phyloP scores from a whole-genome alignment of 352 stramenopile species.

The Achlya hypogyna region DNA sequence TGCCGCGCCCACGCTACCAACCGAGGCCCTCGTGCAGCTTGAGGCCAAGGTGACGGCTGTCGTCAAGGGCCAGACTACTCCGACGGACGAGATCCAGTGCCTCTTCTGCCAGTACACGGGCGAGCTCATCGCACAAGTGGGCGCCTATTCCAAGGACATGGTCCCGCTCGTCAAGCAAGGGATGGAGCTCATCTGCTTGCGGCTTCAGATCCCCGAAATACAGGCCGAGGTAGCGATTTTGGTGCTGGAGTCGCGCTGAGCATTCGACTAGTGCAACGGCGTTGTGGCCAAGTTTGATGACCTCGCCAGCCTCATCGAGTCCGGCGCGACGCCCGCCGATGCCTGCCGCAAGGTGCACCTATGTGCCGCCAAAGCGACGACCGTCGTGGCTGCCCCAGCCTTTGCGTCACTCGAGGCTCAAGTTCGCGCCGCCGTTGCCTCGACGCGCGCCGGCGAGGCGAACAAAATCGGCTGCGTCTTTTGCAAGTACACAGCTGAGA shows the following conservation, averaged over 20 bases:
- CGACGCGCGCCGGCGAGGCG: no score
- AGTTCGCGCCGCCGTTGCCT: no score
- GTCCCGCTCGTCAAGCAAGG: constrained; percentile 54
- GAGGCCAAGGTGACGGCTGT: constrained; percentile 20
- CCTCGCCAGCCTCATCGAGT: constrained; percentile 39
- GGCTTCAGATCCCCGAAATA: constrained; percentile 40
- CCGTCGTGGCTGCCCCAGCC: neutral
- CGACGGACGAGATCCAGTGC: constrained; percentile 35
- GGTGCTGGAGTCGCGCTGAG: neutral
- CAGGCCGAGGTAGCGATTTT: neutral
- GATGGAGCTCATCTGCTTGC: constrained; percentile 65
- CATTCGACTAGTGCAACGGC: neutral
- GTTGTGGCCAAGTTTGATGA: constrained; percentile 58
- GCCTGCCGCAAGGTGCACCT: constrained; percentile 45
- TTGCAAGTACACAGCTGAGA: constrained; percentile 1
- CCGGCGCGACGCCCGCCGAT: constrained; percentile 47
- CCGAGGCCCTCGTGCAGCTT: neutral
- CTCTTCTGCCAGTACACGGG: constrained; percentile 74
- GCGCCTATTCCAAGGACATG: constrained; percentile 33
- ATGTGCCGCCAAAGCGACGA: constrained; percentile 28
- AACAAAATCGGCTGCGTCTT: constrained; percentile 2
- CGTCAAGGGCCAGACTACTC: constrained; percentile 31
- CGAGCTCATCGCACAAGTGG: constrained; percentile 40
- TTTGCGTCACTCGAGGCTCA: no score
- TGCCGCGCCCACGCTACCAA: neutral